Evolutionary conservation across 2,329 filamentous ascomycete species (phyloP), one percentile per base, ranked within the genome.

Genomic region (Dactylellina parvicollis): DNA sequence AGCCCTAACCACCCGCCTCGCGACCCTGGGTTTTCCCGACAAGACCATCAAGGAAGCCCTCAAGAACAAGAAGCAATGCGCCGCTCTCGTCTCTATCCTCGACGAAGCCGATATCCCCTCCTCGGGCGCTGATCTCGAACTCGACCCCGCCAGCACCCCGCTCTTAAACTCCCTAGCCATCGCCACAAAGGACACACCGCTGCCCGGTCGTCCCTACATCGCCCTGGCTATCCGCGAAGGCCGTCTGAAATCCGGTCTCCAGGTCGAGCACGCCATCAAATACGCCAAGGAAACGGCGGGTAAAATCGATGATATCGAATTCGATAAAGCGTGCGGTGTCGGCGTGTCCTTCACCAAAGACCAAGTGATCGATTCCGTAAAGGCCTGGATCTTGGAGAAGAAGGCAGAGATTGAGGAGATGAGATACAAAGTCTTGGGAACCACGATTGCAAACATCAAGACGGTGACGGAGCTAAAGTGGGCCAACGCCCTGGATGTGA

Each of bases 1-100:
- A 61, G 54, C 61, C 28, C 26, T 73, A 26, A 73, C 76, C 28
- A 55, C 67, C 20, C 75, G 59, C 22, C 76, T 78, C 30, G 54
- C 73, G 10, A 67, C 46, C 36, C 74, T 78, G 2, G 77, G 77
- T n/a, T 75, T 78, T 30, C 70, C 71, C 8, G 76, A 77, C 34
- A 78, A 78, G 44, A 64, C 75, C n/a, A 76, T 78, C 44, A 76
- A 77, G 55, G 77, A 78, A 56, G 71, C 76, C 5, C 57, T 76
- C n/a, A 76, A 73, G 49, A 78, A 78, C 52, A 77, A 77, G 46
- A 78, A 78, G 65, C 69, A 77, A 38, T 67, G 74, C 22, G 26
- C 75, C 14, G 54, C 76, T 9, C 76, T 75, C 50, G 47, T 72
- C 32, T 66, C 75, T 24, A 66, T 77, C 28, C 61, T 77, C 18